Base-by-base conservation (phyloP, 306 rosid species). In the apple (Malus domestica) region DNA sequence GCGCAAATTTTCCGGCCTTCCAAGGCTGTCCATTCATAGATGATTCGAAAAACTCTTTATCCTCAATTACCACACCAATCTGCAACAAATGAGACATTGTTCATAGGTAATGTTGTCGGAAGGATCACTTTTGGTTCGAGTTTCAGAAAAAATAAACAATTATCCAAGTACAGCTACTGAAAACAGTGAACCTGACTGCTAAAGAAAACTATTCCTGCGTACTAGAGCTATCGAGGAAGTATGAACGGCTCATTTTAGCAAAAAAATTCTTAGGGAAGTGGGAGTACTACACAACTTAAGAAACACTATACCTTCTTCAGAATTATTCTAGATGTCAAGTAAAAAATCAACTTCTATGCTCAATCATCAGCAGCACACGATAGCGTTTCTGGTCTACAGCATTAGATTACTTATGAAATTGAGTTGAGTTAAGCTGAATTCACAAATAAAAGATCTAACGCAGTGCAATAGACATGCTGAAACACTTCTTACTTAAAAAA, bases 31-130 rank as follows among this genome's bases (percentile, higher is more conserved):
- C 87, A 30, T 81, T 79, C 87, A 86, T 86, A n/a, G 75, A 78
- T 72, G 89, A 86, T 54, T 83, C 83, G 19, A 80, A 64, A 69
- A 83, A 86, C 76, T 86, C 89, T 71, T 80, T 86, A 68, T 86
- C 89, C 66, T 86, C 89, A 33, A 86, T 27, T 13, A 86, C 44
- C 29, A 86, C 81, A 12, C 85, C 85, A 78, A 86, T 86, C 89
- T 86, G 85, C 27, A 80, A 27, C 27, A 20, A 42, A 71, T 33
- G 11, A 20, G 35, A 46, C 44, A 19, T 14, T 11, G 44, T 46
- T 8, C 30, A 15, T 10, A 7, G 23, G 44, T 64, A 32, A 32
- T 64, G 68, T 38, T 11, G 2, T 64, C 6, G 8, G 68, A 16
- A 64, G 68, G 42, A 64, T 64, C 15, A 27, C 20, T 62, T 27